These are phyloP conservation scores for Herpetomonas tarakana DNA, from an alignment of 208 protist genomes.

Conservation along the genomic window DNA sequence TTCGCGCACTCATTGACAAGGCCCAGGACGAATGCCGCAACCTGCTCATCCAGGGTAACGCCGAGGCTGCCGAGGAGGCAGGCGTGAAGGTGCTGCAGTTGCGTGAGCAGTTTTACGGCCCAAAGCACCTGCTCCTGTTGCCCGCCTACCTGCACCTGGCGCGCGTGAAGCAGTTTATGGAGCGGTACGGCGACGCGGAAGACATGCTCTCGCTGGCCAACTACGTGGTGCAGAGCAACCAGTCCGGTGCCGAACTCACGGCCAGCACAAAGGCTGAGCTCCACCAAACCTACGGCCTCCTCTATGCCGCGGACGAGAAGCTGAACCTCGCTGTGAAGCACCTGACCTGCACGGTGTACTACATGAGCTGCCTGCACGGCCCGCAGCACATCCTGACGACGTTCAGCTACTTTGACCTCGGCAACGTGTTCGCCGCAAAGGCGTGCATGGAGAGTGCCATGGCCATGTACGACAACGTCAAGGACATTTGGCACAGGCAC, in stretches of 20 bases:
- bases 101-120: constrained; percentile 73
- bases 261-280: constrained; percentile 73
- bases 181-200: constrained; percentile 74
- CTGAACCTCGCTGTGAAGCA: constrained; percentile 81
- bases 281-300: constrained; percentile 86
- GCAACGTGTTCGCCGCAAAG: constrained; percentile 89
- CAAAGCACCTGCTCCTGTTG: constrained; percentile 63
- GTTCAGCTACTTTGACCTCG: constrained; percentile 91
- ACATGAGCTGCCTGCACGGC: constrained; percentile 80
- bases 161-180: constrained; percentile 83
- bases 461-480: constrained; percentile 83
- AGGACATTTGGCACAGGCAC: constrained; percentile 81
- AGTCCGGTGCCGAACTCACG: constrained; percentile 32
- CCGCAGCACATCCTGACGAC: constrained; percentile 74
- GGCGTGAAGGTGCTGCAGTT: constrained; percentile 77
- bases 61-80: constrained; percentile 65
- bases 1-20: constrained; percentile 55
- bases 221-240: constrained; percentile 71
- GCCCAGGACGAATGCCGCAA: constrained; percentile 72
- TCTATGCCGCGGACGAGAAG: constrained; percentile 84
- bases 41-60: constrained; percentile 68
- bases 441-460: constrained; percentile 83
- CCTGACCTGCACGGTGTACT: constrained; percentile 83
- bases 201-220: constrained; percentile 88
- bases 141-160: constrained; percentile 83